phyloP scores from a whole-genome alignment of 2,329 filamentous ascomycete species.

The Xylariaceae sp. region DNA sequence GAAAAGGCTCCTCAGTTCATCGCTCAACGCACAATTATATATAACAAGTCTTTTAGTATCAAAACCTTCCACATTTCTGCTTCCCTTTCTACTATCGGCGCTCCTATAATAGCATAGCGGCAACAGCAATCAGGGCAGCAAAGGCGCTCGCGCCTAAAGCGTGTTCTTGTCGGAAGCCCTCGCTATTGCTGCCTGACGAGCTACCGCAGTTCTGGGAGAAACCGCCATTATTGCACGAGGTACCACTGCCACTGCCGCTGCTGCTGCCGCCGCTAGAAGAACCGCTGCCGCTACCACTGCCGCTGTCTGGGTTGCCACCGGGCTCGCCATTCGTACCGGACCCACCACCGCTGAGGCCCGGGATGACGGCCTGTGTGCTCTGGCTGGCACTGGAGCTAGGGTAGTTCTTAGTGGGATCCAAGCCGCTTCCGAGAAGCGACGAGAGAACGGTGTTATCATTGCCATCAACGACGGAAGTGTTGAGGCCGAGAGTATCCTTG shows the following conservation, averaged over 20 bases:
- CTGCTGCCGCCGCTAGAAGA: slow-evolving; percentile 8
- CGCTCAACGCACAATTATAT: slow-evolving; percentile 1
- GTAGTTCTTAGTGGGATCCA: slow-evolving; percentile 56
- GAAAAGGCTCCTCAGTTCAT: neutral
- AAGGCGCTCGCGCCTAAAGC: slow-evolving; percentile 30
- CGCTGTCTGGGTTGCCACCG: slow-evolving; percentile 17
- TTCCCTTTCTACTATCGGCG: neutral
- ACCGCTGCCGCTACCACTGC: slow-evolving; percentile 5
- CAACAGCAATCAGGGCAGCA: slow-evolving; percentile 30
- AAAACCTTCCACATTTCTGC: slow-evolving; percentile 1
- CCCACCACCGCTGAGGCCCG: slow-evolving; percentile 30
- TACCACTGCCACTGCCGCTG: slow-evolving; percentile 10
- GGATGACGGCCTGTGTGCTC: slow-evolving; percentile 23
- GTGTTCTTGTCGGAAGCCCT: slow-evolving; percentile 26
- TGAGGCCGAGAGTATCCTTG: slow-evolving; percentile 60
- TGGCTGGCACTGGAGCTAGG: slow-evolving; percentile 32
- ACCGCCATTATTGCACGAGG: slow-evolving; percentile 22
- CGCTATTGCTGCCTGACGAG: slow-evolving; percentile 14
- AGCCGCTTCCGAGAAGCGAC: slow-evolving; percentile 76
- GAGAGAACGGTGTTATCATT: slow-evolving; percentile 71
- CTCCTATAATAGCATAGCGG: slow-evolving; percentile 29
- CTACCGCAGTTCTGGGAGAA: slow-evolving; percentile 28
- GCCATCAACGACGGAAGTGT: slow-evolving; percentile 73
- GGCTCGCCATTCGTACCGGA: slow-evolving; percentile 32
- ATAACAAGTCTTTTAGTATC: neutral